These are phyloP conservation scores for Candida boidinii DNA, from an alignment of 805 yeast genomes.

Conservation along the genomic window DNA sequence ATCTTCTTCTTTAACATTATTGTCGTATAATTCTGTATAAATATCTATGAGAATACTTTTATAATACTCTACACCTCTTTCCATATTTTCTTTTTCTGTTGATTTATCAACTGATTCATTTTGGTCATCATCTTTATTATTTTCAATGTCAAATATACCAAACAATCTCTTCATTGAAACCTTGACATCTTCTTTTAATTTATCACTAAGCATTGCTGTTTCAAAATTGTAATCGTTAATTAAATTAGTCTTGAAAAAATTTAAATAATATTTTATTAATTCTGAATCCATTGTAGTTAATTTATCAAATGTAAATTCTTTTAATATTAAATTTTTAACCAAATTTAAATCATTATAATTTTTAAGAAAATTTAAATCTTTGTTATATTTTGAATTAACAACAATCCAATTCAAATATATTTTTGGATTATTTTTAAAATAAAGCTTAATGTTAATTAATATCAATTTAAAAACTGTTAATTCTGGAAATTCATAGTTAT, in stretches of 20 bases:
- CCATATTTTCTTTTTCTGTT: background rate
- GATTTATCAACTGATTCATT: background rate
- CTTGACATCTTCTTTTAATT: no score
- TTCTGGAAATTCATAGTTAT: no score
- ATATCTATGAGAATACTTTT: background rate
- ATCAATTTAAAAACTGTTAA: constrained; percentile 25
- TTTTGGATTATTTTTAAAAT: constrained; percentile 18
- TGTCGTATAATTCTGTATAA: constrained; percentile 1
- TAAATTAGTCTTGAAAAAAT: no score
- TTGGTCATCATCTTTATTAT: background rate
- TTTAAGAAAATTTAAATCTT: background rate
- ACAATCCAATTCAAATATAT: constrained; percentile 20
- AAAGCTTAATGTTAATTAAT: constrained; percentile 24
- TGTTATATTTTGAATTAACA: constrained; percentile 5
- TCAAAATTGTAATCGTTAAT: no score
- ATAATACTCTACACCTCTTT: background rate
- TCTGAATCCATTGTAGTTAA: constrained; percentile 5
- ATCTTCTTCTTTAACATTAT: background rate
- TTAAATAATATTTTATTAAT: no score
- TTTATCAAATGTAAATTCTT: constrained; percentile 4
- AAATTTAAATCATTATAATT: no score
- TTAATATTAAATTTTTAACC: no score
- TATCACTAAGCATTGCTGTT: no score
- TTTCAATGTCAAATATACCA: constrained; percentile 8
- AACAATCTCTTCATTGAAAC: constrained; percentile 8